These are phyloP conservation scores for Colletotrichum lentis DNA, from an alignment of 2,329 filamentous ascomycete species.

Conservation along the genomic window DNA sequence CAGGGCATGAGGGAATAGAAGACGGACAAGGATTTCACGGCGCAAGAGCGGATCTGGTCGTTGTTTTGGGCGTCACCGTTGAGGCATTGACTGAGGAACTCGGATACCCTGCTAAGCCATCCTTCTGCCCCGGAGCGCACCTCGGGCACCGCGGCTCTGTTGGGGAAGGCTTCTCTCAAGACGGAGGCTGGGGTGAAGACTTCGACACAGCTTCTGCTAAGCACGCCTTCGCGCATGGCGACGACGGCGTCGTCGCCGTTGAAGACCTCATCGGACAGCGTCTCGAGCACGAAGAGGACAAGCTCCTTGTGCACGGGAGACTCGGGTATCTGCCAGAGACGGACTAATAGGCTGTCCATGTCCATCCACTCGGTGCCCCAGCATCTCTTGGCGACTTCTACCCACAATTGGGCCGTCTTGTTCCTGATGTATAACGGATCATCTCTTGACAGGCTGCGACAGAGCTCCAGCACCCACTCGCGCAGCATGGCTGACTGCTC, in stretches of 20 bases:
- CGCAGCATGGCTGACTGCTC: conserved; percentile 75
- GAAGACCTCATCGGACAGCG: conserved; percentile 92
- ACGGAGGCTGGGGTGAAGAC: conserved; percentile 86
- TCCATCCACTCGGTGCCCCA: conserved; percentile 95
- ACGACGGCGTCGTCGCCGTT: conserved; percentile 88
- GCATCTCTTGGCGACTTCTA: conserved; percentile 89
- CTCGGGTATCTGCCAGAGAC: conserved; percentile 78
- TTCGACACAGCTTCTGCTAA: conserved; percentile 91
- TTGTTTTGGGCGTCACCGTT: conserved; percentile 70
- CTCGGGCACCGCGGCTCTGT: conserved; percentile 71
- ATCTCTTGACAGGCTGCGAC: conserved; percentile 71
- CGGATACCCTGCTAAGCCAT: conserved; percentile 82
- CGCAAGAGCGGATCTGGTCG: conserved; percentile 73
- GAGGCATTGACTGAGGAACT: conserved; percentile 77
- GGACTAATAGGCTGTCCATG: conserved; percentile 86
- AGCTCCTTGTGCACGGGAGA: conserved; percentile 78
- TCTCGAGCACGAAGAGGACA: conserved; percentile 88
- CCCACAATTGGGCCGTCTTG: conserved; percentile 94
- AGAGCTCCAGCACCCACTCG: conserved; percentile 80
- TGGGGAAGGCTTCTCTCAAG: conserved; percentile 78
- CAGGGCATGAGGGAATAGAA: conserved; percentile 83
- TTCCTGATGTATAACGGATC: conserved; percentile 88
- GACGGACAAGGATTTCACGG: conserved; percentile 78
- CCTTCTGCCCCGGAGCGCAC: conserved; percentile 83
- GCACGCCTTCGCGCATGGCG: conserved; percentile 79